Evolutionary conservation across 805 yeast genomes (phyloP).

Genomic region (Ogataea sp.): DNA sequence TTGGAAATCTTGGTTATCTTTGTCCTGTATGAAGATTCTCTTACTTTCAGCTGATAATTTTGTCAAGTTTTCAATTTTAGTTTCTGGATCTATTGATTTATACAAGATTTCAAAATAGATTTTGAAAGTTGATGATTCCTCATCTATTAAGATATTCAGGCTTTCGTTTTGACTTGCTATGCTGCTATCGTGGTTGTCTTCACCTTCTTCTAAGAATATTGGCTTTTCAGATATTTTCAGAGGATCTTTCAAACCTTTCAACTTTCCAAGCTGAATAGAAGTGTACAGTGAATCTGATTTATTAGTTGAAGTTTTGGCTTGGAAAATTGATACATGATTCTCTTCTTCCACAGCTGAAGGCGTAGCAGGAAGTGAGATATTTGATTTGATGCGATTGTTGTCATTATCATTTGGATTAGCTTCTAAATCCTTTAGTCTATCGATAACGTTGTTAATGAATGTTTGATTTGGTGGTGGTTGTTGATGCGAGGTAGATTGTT

Average conservation of each 20-base stretch:
- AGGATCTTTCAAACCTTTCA: conserved; percentile 15
- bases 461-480: not conserved
- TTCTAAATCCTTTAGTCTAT: conserved; percentile 5
- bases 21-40: not conserved
- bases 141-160: conserved; percentile 15
- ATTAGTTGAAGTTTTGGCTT: not conserved
- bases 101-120: conserved; percentile 15
- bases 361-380: not conserved
- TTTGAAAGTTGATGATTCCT: conserved; percentile 16
- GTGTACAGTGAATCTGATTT: not conserved
- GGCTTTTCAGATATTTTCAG: conserved; percentile 5
- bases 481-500: not conserved
- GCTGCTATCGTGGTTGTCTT: too few species aligned
- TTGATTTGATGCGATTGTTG: not conserved
- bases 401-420: not conserved
- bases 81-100: not conserved
- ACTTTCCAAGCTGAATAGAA: conserved; percentile 12
- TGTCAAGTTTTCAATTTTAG: not conserved
- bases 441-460: conserved; percentile 5
- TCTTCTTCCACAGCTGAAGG: not conserved
- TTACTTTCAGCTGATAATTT: conserved; percentile 3
- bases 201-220: too few species aligned
- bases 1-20: conserved; percentile 1
- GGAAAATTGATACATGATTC: not conserved
- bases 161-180: too few species aligned